Evolutionary conservation across 345 rosid genomes (phyloP).

Genomic region (Ceriops zippeliana): DNA sequence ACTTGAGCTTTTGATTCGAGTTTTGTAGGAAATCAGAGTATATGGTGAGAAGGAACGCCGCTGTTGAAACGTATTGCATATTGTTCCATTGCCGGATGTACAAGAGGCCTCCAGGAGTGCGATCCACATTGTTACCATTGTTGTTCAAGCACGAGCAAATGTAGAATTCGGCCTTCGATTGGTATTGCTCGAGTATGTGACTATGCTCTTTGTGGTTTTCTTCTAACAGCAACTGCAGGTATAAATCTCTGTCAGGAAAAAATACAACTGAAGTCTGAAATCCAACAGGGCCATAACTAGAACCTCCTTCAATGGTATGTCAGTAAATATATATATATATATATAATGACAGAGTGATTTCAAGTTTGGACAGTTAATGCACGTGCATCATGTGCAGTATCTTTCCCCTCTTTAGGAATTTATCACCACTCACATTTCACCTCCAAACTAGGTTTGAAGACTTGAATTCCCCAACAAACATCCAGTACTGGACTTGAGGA

Average conservation of each 20-base stretch:
- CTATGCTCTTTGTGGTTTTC: conserved; percentile 49
- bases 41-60: conserved; percentile 69
- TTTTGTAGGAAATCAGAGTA: conserved; percentile 61
- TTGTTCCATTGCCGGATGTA: conserved; percentile 95
- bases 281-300: background rate
- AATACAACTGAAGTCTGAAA: background rate
- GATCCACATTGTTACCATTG: conserved; percentile 49
- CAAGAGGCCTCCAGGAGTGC: conserved; percentile 77
- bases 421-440: background rate
- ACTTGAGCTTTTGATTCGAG: conserved; percentile 40
- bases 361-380: background rate
- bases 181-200: conserved; percentile 46
- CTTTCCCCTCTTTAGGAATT: background rate
- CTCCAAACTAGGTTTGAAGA: background rate
- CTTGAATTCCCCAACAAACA: background rate
- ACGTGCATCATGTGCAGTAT: background rate
- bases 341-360: background rate
- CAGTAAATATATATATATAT: background rate
- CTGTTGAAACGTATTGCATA: conserved; percentile 91
- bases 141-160: conserved; percentile 82
- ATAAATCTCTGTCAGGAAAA: background rate
- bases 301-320: background rate
- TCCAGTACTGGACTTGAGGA: background rate
- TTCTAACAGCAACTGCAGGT: conserved; percentile 51
- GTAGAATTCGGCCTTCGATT: conserved; percentile 77